These are phyloP conservation scores for Arthroderma uncinatum DNA, from an alignment of 2,329 filamentous ascomycete species.

Conservation along the genomic window DNA sequence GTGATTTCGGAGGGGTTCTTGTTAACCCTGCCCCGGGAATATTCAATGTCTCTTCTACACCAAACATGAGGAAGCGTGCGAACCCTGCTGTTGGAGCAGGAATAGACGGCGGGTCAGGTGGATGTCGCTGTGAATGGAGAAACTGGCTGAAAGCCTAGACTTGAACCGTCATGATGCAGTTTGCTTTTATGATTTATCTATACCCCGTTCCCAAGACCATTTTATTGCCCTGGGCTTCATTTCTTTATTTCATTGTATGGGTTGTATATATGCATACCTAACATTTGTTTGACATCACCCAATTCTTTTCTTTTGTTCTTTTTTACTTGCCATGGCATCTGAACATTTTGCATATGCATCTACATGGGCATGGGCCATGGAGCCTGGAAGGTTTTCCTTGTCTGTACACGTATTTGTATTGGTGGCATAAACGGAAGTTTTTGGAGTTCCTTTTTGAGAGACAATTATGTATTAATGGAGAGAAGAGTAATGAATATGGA, in stretches of 20 bases:
- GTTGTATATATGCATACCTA: background rate
- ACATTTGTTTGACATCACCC: background rate
- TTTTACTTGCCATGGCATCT: background rate
- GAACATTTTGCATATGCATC: background rate
- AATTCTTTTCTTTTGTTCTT: background rate
- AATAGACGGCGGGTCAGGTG: conserved; percentile 49
- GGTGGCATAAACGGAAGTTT: background rate
- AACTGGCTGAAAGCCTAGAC: conserved; percentile 31
- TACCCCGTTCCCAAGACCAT: background rate
- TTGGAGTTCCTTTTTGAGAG: background rate
- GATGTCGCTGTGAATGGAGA: conserved; percentile 50
- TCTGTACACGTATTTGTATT: background rate
- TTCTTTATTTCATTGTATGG: background rate
- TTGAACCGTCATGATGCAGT: background rate
- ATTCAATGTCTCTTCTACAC: conserved; percentile 22
- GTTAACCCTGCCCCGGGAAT: conserved; percentile 42
- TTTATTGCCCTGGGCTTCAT: background rate
- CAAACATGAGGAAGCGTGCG: conserved; percentile 15
- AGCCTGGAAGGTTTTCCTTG: background rate
- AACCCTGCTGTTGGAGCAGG: conserved; percentile 12
- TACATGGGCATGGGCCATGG: background rate
- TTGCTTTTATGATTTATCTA: background rate
- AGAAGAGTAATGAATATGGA: background rate
- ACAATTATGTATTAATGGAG: background rate
- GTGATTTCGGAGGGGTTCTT: conserved; percentile 40